These are phyloP conservation scores for Barnettozyma sp. DNA, from an alignment of 805 yeast species.

Conservation along the genomic window DNA sequence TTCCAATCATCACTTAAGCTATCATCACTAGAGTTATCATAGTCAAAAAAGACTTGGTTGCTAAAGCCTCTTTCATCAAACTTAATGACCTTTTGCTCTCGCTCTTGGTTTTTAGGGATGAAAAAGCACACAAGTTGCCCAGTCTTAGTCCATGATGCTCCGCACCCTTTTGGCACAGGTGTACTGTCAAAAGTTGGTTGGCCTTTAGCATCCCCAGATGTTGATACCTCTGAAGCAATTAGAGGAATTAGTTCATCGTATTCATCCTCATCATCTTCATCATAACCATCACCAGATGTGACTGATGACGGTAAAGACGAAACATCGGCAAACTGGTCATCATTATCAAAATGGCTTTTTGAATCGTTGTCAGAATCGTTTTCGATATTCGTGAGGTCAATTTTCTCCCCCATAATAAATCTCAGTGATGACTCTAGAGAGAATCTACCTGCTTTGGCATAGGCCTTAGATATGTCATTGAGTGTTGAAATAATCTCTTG, in stretches of 20 bases:
- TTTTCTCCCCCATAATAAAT: conserved; percentile 72
- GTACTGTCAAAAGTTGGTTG: conserved; percentile 59
- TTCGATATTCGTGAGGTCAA: conserved; percentile 35
- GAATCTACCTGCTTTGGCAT: conserved; percentile 50
- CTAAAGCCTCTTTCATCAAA: conserved; percentile 52
- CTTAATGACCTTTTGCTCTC: conserved; percentile 37
- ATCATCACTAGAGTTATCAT: conserved; percentile 38
- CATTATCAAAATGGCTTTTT: conserved; percentile 29
- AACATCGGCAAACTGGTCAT: conserved; percentile 25
- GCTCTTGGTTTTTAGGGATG: conserved; percentile 44
- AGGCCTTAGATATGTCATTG: conserved; percentile 47
- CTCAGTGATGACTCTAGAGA: conserved; percentile 79
- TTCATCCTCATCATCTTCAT: conserved; percentile 28
- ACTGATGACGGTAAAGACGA: conserved; percentile 17
- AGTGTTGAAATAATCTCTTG: conserved; percentile 46
- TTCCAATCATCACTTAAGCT: conserved; percentile 67
- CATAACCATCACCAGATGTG: conserved; percentile 19
- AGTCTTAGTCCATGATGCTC: conserved; percentile 77
- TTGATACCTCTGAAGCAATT: conserved; percentile 9
- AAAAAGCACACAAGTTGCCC: conserved; percentile 83
- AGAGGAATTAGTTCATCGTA: conserved; percentile 25
- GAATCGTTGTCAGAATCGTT: conserved; percentile 34
- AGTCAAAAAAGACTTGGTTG: conserved; percentile 20
- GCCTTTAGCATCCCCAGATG: no score
- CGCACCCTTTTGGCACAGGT: conserved; percentile 90